A percentile compares a stretch with the other conserved stretches of the same genome.
These are phyloP conservation scores for Escallonia rubra DNA, from an alignment of 129 eudicot species.

Conservation along the genomic window DNA sequence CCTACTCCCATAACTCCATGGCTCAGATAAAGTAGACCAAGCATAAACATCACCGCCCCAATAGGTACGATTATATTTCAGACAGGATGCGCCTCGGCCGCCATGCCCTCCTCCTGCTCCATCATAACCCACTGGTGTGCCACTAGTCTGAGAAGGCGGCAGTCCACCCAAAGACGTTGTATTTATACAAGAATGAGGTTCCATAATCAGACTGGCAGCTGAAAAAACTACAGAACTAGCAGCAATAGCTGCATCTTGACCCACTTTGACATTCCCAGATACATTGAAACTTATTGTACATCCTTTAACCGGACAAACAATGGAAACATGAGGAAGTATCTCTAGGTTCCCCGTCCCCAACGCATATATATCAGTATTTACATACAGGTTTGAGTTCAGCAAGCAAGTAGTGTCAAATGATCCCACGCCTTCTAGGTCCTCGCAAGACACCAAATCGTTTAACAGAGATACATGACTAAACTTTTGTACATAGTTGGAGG, in stretches of 20 bases:
- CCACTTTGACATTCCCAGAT: slow-evolving; percentile 73
- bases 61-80: slow-evolving; percentile 38
- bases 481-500: neutral
- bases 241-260: slow-evolving; percentile 51
- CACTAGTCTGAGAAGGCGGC: slow-evolving; percentile 91
- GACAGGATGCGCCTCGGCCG: slow-evolving; percentile 91
- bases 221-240: slow-evolving; percentile 66
- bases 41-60: slow-evolving; percentile 98
- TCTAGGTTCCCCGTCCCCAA: slow-evolving; percentile 67
- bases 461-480: slow-evolving; percentile 12
- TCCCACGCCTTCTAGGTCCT: slow-evolving; percentile 78
- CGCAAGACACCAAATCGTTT: slow-evolving; percentile 47
- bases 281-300: slow-evolving; percentile 71
- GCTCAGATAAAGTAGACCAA: slow-evolving; percentile 75
- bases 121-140: slow-evolving; percentile 84
- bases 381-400: slow-evolving; percentile 44
- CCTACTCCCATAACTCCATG: slow-evolving; percentile 90
- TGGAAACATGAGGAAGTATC: slow-evolving; percentile 65
- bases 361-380: slow-evolving; percentile 43
- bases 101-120: slow-evolving; percentile 99
- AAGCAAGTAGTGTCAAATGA: slow-evolving; percentile 81
- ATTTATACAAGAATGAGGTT: slow-evolving; percentile 53
- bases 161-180: slow-evolving; percentile 71
- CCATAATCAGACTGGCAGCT: slow-evolving; percentile 66
- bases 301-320: slow-evolving; percentile 65